Conservation (phyloP, 73 alveolate genomes). For the Paramecium sexaurelia region DNA sequence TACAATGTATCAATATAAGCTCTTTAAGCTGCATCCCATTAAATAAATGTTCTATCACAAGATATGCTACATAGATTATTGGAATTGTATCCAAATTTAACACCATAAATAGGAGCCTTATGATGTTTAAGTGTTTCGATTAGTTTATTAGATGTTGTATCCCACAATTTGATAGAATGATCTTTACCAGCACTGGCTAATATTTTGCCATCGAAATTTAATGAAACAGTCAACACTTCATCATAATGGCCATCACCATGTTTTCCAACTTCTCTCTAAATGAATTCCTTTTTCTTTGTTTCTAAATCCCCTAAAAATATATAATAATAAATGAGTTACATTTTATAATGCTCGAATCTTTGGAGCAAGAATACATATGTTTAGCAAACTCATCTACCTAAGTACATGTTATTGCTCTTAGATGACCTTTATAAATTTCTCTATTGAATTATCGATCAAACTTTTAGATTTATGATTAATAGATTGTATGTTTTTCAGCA, state of each 20-base stretch:
- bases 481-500: slow-evolving; percentile 62
- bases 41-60: slow-evolving; percentile 59
- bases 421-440: slow-evolving; percentile 60
- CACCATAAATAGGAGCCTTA: slow-evolving; percentile 54
- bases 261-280: slow-evolving; percentile 14
- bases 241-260: slow-evolving; percentile 24
- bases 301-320: slow-evolving; percentile 15
- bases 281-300: slow-evolving; percentile 47
- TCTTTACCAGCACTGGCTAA: slow-evolving; percentile 68
- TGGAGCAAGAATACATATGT: slow-evolving; percentile 52
- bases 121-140: slow-evolving; percentile 59
- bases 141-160: slow-evolving; percentile 17
- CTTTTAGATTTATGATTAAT: not conserved
- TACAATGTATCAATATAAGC: slow-evolving; percentile 65
- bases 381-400: slow-evolving; percentile 54
- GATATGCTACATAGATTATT: slow-evolving; percentile 51
- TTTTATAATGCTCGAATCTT: slow-evolving; percentile 63
- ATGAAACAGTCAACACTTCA: slow-evolving; percentile 25
- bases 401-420: slow-evolving; percentile 59
- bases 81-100: slow-evolving; percentile 65
- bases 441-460: slow-evolving; percentile 29
- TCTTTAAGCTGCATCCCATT: slow-evolving; percentile 67
- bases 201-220: slow-evolving; percentile 58
- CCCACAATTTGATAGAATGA: slow-evolving; percentile 69
- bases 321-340: slow-evolving; percentile 10